A percentile compares a stretch with the other conserved stretches of the same genome.
Conservation (phyloP, 2,329 filamentous ascomycete genomes). For the Neonectria faginata region DNA sequence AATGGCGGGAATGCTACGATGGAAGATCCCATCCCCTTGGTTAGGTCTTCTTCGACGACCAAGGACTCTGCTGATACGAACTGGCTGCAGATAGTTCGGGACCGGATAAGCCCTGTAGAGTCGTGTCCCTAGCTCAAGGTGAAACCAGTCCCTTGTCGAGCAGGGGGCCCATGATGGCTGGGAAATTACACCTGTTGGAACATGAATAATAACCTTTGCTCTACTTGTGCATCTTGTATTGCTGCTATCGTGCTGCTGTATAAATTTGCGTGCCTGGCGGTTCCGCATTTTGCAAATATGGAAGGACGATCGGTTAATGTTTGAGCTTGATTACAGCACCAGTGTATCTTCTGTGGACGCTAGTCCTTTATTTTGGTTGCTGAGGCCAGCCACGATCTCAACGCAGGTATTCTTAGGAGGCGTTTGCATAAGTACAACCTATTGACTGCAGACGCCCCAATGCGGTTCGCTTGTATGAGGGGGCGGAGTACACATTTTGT, state of each 20-base stretch:
- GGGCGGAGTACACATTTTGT: not conserved
- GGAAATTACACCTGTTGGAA: conserved; percentile 46
- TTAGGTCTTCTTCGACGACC: not conserved
- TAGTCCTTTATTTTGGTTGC: conserved; percentile 7
- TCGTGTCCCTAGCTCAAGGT: conserved; percentile 26
- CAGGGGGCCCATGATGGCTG: conserved; percentile 39
- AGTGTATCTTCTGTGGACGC: not conserved
- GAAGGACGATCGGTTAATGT: not conserved
- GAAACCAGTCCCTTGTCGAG: conserved; percentile 37
- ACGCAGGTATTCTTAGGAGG: not conserved
- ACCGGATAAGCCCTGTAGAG: conserved; percentile 18
- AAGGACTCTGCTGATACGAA: conserved; percentile 15
- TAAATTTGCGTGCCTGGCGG: conserved; percentile 2
- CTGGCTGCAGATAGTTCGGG: conserved; percentile 12
- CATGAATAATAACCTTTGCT: conserved; percentile 29
- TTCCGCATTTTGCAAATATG: conserved; percentile 2
- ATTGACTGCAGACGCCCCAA: not conserved
- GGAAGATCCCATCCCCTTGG: not conserved
- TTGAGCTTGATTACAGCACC: not conserved
- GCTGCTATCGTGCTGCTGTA: conserved; percentile 9
- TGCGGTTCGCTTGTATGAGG: not conserved
- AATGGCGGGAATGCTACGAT: conserved; percentile 7
- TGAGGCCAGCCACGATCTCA: not conserved
- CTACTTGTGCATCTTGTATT: conserved; percentile 22
- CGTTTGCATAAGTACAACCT: not conserved